Percentiles rank a stretch among this genome's conserved stretches.
These are phyloP conservation scores for Torulaspora pretoriensis DNA, from an alignment of 1,139 yeast species.

Conservation along the genomic window DNA sequence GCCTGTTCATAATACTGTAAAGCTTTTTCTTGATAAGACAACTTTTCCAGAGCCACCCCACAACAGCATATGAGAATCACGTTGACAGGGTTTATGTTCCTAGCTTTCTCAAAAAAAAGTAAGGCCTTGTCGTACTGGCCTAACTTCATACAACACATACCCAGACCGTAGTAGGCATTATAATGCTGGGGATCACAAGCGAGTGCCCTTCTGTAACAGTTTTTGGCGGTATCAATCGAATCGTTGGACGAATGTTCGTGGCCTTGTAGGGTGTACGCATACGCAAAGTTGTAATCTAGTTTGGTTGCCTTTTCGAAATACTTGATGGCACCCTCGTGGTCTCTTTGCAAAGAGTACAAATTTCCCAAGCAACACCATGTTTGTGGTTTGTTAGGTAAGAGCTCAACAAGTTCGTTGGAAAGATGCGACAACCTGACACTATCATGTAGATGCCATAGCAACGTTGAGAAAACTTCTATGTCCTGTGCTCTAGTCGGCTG, in stretches of 20 bases:
- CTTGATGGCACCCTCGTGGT: constrained; percentile 85
- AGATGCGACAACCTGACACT: constrained; percentile 76
- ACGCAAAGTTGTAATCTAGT: constrained; percentile 68
- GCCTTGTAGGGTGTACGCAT: constrained; percentile 90
- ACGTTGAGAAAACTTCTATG: constrained; percentile 87
- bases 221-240: constrained; percentile 85
- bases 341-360: constrained; percentile 74
- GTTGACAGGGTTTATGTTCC: constrained; percentile 84
- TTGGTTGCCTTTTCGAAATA: constrained; percentile 80
- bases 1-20: constrained; percentile 81
- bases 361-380: constrained; percentile 95
- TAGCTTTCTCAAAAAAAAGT: constrained; percentile 81
- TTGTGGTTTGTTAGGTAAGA: constrained; percentile 63
- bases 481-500: constrained; percentile 83
- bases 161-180: constrained; percentile 93
- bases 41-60: constrained; percentile 87
- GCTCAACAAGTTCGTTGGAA: constrained; percentile 74
- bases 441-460: constrained; percentile 88
- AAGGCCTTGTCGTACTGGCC: constrained; percentile 86
- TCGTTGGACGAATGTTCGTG: constrained; percentile 89
- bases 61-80: constrained; percentile 87
- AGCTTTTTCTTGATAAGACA: constrained; percentile 67
- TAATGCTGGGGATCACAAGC: constrained; percentile 78
- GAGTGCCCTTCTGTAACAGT: constrained; percentile 75
- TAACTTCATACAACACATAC: constrained; percentile 85